Evolutionary conservation across 192 early-diverging fungal species (phyloP).

Genomic region (Linnemannia zychae): DNA sequence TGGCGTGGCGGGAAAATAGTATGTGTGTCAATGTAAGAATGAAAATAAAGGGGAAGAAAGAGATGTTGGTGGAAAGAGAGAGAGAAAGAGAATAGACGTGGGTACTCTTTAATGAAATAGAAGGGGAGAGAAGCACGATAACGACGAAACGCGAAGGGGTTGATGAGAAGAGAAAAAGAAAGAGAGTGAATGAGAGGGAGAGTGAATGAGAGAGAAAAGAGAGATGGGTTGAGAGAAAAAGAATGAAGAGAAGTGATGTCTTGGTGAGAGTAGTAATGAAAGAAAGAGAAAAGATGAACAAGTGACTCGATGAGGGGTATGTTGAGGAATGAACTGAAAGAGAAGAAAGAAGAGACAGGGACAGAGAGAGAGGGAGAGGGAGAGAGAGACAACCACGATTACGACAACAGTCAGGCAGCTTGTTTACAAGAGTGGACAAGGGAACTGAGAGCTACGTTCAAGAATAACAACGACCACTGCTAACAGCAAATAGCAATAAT

Average conservation of each 20-base stretch:
- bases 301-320: not conserved
- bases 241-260: not conserved
- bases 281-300: not conserved
- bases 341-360: not conserved
- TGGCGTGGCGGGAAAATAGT: constrained; percentile 2
- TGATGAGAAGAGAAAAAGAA: not conserved
- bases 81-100: not conserved
- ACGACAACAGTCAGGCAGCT: not conserved
- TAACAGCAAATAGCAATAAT: not conserved
- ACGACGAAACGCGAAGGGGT: not conserved
- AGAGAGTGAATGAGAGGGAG: not conserved
- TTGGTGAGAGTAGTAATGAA: not conserved
- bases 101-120: not conserved
- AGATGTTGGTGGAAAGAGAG: not conserved
- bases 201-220: not conserved
- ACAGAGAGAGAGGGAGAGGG: not conserved
- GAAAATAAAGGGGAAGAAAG: constrained; percentile 2
- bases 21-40: not conserved
- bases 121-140: not conserved
- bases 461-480: not conserved
- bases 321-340: not conserved
- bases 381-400: not conserved
- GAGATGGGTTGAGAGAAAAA: no score
- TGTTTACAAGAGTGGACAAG: not conserved
- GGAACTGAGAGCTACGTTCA: not conserved